Base-by-base conservation (phyloP, 2,329 filamentous ascomycete genomes). In the Trichoderma oligosporum region DNA sequence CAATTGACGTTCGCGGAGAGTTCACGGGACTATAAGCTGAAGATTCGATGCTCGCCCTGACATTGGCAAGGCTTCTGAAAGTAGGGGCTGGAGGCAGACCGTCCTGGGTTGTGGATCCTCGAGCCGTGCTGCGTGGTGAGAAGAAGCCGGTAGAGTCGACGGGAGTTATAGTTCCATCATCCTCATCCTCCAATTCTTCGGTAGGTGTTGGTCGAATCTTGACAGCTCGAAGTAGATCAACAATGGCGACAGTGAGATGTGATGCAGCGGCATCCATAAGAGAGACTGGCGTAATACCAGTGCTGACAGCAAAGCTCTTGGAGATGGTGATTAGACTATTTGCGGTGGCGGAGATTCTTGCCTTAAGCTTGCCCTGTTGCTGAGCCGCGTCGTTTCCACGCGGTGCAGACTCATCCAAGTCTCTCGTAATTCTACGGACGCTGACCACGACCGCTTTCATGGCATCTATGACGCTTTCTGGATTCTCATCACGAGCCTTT, bases 271-370 rank as follows among this genome's bases (percentile, higher is more conserved):
- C 94, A 71, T 99, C 94, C 20, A 99, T 78, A 3, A 99, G 76
- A 5, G 91, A 96, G n/a, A 99, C 87, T 0, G 94, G 94, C 1
- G 91, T 93, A 29, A 99, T 82, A 27, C 94, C 94, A 18, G 84
- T 85, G 0, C 91, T 86, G 9, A 84, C 82, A 31, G 89, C 87
- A 71, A 94, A 96, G 68, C 96, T 96, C 76, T 95, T 96, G 31
- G 90, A 88, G 1, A 93, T 91, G 2, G 93, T 97, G 66, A 97
- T 97, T 58, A 99, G 79, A 67, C 93, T 94, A 77, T 97, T 97
- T 47, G 94, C 92, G 1, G 93, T 96, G 2, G 88, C 87, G n/a
- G 91, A 95, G 3, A 97, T 88, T 58, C 87, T 87, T 48, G 83
- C 82, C 73, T 90, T 95, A 60, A 95, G 80, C 70, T 87, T 91